These are phyloP conservation scores for Clarireedia homoeocarpa DNA, from an alignment of 2,329 filamentous ascomycete species.

Conservation along the genomic window DNA sequence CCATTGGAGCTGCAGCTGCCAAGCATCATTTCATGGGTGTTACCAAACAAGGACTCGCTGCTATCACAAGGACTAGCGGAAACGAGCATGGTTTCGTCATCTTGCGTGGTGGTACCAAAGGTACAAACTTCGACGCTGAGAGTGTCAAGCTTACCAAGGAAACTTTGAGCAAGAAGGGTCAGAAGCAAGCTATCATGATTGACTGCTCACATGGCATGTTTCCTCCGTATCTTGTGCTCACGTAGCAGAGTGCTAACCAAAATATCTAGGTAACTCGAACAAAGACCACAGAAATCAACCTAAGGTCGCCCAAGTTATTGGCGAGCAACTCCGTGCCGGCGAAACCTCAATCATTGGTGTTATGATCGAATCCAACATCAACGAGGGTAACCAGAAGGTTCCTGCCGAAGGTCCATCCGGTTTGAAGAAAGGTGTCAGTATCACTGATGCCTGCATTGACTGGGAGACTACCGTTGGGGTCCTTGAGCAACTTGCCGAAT, in stretches of 20 bases:
- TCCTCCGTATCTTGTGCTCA: background rate
- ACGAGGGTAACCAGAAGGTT: slow-evolving; percentile 85
- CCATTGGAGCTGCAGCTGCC: slow-evolving; percentile 79
- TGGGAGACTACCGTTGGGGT: slow-evolving; percentile 81
- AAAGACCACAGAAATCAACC: slow-evolving; percentile 98
- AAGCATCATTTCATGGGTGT: slow-evolving; percentile 98
- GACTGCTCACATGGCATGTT: slow-evolving; percentile 88
- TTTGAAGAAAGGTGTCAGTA: slow-evolving; percentile 84
- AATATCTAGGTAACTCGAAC: slow-evolving; percentile 71
- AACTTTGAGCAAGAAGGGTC: slow-evolving; percentile 70
- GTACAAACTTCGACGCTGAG: slow-evolving; percentile 87
- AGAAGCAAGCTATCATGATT: slow-evolving; percentile 89
- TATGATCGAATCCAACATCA: slow-evolving; percentile 98
- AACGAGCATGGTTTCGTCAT: slow-evolving; percentile 99
- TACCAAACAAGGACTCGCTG: slow-evolving; percentile 92
- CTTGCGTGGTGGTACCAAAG: slow-evolving; percentile 80
- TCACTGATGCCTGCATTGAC: slow-evolving; percentile 92
- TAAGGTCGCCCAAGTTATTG: slow-evolving; percentile 74
- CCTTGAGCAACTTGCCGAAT: slow-evolving; percentile 77
- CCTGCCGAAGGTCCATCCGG: slow-evolving; percentile 69
- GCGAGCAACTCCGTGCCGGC: slow-evolving; percentile 78
- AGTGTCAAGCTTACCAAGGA: slow-evolving; percentile 75
- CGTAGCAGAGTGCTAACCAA: slow-evolving; percentile 9
- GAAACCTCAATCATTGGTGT: slow-evolving; percentile 88
- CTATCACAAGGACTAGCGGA: slow-evolving; percentile 85